Percentiles rank a stretch among this genome's conserved stretches.
phyloP scores from a whole-genome alignment of 169 alveolate genomes.

The Pseudocohnilembus persalinus region DNA sequence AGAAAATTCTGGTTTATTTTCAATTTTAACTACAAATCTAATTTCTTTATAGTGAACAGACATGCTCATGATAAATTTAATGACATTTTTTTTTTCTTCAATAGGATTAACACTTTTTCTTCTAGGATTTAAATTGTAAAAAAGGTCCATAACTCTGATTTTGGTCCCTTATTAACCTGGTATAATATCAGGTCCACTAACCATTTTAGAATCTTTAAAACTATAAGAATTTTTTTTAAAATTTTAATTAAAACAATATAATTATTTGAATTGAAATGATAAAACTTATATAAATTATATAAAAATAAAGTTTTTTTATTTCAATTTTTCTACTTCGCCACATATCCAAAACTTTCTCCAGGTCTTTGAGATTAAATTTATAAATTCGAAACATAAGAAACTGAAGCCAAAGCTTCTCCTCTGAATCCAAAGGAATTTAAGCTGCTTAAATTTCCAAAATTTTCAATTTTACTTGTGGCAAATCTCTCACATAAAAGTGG shows the following conservation, averaged over 20 bases:
- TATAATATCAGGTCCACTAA: constrained; percentile 47
- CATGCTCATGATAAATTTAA: background rate
- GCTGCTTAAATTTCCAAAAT: constrained; percentile 84
- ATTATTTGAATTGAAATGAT: constrained; percentile 26
- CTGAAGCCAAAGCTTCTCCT: constrained; percentile 98
- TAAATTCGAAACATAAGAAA: constrained; percentile 92
- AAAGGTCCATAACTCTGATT: constrained; percentile 83
- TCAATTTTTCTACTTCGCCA: constrained; percentile 61
- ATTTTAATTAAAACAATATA: constrained; percentile 41
- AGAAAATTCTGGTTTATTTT: constrained; percentile 11
- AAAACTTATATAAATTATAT: constrained; percentile 13
- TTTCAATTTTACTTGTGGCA: constrained; percentile 94
- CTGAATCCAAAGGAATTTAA: constrained; percentile 97
- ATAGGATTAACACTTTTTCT: constrained; percentile 11
- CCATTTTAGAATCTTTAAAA: constrained; percentile 49
- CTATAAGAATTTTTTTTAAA: too few species aligned
- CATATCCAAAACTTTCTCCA: constrained; percentile 78
- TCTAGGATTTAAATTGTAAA: constrained; percentile 64
- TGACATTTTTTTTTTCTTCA: constrained; percentile 19
- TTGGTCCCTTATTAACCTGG: constrained; percentile 82
- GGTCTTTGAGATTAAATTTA: constrained; percentile 88
- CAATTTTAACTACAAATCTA: constrained; percentile 15
- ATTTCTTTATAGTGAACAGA: background rate
- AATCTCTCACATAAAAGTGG: constrained; percentile 95
- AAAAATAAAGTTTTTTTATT: too few species aligned